Percentiles rank a stretch among this genome's conserved stretches.
Evolutionary conservation across 331 rosid species (phyloP).

Genomic region (Malus hybrid): DNA sequence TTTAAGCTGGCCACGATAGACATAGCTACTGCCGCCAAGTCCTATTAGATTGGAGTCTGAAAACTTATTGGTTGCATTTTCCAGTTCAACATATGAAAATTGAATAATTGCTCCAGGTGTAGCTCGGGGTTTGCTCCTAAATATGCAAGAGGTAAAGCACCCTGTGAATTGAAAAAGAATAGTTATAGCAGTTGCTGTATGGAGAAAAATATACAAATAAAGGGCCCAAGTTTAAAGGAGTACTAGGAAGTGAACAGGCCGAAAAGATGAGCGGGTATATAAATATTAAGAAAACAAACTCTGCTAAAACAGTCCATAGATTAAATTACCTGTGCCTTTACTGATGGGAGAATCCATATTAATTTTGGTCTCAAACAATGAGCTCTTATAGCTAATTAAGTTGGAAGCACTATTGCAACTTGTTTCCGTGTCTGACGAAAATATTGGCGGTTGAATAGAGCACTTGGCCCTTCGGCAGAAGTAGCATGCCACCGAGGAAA

Average conservation of each 20-base stretch:
- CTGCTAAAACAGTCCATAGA: neutral
- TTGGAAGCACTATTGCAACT: slow-evolving; percentile 58
- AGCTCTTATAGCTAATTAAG: slow-evolving; percentile 53
- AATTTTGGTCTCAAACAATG: slow-evolving; percentile 39
- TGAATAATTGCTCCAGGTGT: slow-evolving; percentile 60
- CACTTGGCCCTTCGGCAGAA: slow-evolving; percentile 37
- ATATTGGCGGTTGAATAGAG: slow-evolving; percentile 38
- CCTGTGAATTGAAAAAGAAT: slow-evolving; percentile 33
- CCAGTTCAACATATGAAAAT: slow-evolving; percentile 72
- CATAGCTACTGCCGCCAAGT: slow-evolving; percentile 89
- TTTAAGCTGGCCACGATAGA: slow-evolving; percentile 68
- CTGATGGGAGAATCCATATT: slow-evolving; percentile 32
- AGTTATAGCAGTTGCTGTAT: neutral
- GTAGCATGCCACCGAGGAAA: slow-evolving; percentile 52
- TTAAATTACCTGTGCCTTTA: slow-evolving; percentile 39
- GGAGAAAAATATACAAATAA: neutral
- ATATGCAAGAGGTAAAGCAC: slow-evolving; percentile 64
- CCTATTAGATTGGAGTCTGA: slow-evolving; percentile 75
- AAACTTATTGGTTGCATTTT: slow-evolving; percentile 71
- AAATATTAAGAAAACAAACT: neutral
- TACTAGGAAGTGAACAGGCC: neutral
- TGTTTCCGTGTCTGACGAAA: slow-evolving; percentile 55
- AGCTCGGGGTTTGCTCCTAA: slow-evolving; percentile 44
- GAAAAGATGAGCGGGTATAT: neutral
- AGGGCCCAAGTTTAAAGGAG: neutral